These are phyloP conservation scores for Boletus smithii DNA, from an alignment of 1,284 basidiomycete genomes.

Conservation along the genomic window DNA sequence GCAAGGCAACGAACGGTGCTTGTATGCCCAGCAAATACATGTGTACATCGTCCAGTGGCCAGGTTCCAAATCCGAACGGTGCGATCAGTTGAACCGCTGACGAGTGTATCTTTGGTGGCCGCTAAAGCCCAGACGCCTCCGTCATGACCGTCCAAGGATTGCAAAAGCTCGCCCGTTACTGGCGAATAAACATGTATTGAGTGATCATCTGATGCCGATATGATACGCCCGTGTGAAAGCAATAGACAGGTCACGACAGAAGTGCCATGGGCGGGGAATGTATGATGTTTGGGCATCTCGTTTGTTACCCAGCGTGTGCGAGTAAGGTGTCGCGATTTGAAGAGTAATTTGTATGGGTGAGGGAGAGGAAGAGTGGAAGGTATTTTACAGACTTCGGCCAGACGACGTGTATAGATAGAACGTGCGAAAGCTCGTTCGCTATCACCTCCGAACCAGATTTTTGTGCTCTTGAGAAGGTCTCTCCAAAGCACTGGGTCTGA, in stretches of 20 bases:
- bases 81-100: constrained; percentile 91
- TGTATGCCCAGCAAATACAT: constrained; percentile 91
- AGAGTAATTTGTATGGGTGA: constrained; percentile 83
- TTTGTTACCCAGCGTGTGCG: constrained; percentile 74
- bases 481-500: constrained; percentile 83
- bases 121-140: constrained; percentile 95
- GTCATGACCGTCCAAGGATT: constrained; percentile 82
- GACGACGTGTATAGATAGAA: constrained; percentile 58
- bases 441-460: constrained; percentile 82
- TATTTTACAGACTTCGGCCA: constrained; percentile 40
- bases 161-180: constrained; percentile 69
- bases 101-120: constrained; percentile 79
- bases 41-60: constrained; percentile 73
- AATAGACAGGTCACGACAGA: constrained; percentile 92
- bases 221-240: constrained; percentile 90
- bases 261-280: constrained; percentile 83
- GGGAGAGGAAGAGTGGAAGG: constrained; percentile 57
- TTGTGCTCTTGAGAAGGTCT: constrained; percentile 71
- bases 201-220: constrained; percentile 92
- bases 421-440: constrained; percentile 69
- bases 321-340: constrained; percentile 80
- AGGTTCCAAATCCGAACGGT: constrained; percentile 94
- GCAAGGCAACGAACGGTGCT: constrained; percentile 89
- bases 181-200: constrained; percentile 91
- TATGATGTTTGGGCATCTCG: constrained; percentile 69